Evolutionary conservation across 2,329 filamentous ascomycete species (phyloP), one percentile per base, ranked within the genome.

Genomic region (Gnomoniopsis smithogilvyi): DNA sequence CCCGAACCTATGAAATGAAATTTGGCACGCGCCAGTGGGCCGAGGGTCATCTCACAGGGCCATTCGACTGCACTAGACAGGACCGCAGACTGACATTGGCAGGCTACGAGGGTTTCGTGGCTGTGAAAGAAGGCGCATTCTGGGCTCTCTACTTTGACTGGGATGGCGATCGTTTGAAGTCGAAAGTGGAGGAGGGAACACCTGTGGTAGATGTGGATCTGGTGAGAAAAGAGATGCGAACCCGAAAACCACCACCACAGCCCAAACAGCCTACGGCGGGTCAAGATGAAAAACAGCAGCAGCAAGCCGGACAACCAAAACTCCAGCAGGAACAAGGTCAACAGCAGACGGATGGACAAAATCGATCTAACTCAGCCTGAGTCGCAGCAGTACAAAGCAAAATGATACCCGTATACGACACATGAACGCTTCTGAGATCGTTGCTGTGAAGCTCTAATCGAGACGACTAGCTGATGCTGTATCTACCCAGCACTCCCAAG

Each of bases 201-300:
- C 72, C 77, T 14, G 78, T 85, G 1, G 72, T 86, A 6, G 83
- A 86, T 55, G 69, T 87, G 3, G 81, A 85, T 65, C 68, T 86
- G 26, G 72, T 72, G 1, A 73, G 82, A 10, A 77, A 76, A 22
- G 83, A 86, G 65, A 79, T 78, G 21, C 36, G 55, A 10, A 4
- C 24, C 22, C 45, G 34, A 2, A 49, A 49, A 21, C 54, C 54
- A 14, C 54, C 33, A 7, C 21, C 3, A 26, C 55, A 57, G 45
- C 46, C 30, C 45, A 41, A 43, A 46, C 50, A 47, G 43, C 51
- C 15, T 3, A 19, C 57, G 10, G 15, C 50, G 12, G n/a, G 54
- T 3, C 33, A 36, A 21, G 30, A 54, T 10, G 26, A 47, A 36
- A 1, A 22, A 17, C n/a, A 36, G 10, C 26, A 46, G 19, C 11